Base-by-base conservation (phyloP, 2,329 filamentous ascomycete species). In the Diplodia seriata region DNA sequence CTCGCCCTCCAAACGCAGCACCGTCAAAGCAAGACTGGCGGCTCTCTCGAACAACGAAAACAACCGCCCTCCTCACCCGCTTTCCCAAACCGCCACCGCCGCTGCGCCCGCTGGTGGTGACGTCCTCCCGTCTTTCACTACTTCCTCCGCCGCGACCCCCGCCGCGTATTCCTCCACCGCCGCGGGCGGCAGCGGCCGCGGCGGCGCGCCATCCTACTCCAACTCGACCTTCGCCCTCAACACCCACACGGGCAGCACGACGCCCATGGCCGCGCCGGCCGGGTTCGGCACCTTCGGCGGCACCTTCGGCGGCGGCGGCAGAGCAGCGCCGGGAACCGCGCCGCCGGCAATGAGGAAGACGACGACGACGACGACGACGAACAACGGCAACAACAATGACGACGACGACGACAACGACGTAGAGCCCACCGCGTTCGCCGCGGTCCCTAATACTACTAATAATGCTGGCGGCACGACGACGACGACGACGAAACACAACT, bases 1-100 rank as follows among this genome's bases (percentile, higher is more conserved):
- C 49, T 84, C 83, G 36, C 83, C 83, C 0, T 81, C 79, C 51
- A 81, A 81, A 68, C 76, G 79, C 29, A 74, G 72, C 55, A 73
- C 79, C 0, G 78, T 74, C 2, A 71, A 78, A 1, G 72, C 74
- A 1, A 49, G 69, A 15, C 67, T 71, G 15, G 63, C 73, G 11
- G 66, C 66, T 7, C 66, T 68, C 9, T 67, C 65, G 6, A 47
- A 36, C 26, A 50, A 49, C n/a, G 36, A 43, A 18, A 14, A 49
- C n/a, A 14, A 49, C n/a, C 57, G 43, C 2, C 43, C 29, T 3
- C n/a, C 31, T 9, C 59, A 63, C 31, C 59, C 59, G 29, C 47
- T 63, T 1, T 63, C 59, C 23, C 50, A 63, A 15, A 51, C 47
- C n/a, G 11, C n/a, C n/a, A 14, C 50, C 9, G 50, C 50, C 9